phyloP scores from a whole-genome alignment of 768 basidiomycete species.

The Leccinum ochraceum region DNA sequence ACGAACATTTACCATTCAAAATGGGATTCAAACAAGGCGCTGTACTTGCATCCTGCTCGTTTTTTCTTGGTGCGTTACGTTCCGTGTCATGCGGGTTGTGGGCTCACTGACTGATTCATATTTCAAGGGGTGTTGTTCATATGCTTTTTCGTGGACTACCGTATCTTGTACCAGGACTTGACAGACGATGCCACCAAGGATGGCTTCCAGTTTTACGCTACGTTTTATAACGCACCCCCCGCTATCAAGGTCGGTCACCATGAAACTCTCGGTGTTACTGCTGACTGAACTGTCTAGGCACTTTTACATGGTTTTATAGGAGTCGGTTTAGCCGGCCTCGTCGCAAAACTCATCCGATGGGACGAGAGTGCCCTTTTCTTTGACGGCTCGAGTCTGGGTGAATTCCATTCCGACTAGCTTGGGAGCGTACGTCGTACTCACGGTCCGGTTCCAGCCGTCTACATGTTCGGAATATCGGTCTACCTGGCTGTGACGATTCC shows the following conservation, averaged over 20 bases:
- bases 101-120: background rate
- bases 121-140: slow-evolving; percentile 74
- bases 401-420: slow-evolving; percentile 20
- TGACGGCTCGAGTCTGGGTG: slow-evolving; percentile 87
- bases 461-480: slow-evolving; percentile 73
- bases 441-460: slow-evolving; percentile 52
- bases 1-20: background rate
- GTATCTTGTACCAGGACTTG: slow-evolving; percentile 69
- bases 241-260: slow-evolving; percentile 77
- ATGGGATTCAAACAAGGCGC: slow-evolving; percentile 93
- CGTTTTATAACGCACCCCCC: slow-evolving; percentile 90
- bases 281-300: slow-evolving; percentile 48
- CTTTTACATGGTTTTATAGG: slow-evolving; percentile 84
- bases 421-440: slow-evolving; percentile 11
- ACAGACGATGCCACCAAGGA: slow-evolving; percentile 68
- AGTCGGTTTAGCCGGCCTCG: slow-evolving; percentile 70
- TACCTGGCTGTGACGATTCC: slow-evolving; percentile 86
- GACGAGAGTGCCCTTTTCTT: slow-evolving; percentile 94
- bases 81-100: slow-evolving; percentile 18
- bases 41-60: slow-evolving; percentile 84
- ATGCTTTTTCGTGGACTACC: slow-evolving; percentile 86
- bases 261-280: background rate
- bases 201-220: slow-evolving; percentile 87
- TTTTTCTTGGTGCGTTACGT: slow-evolving; percentile 76
- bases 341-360: slow-evolving; percentile 84